Base-by-base conservation (phyloP, 305 asterid genomes). In the Fraxinus paxiana region DNA sequence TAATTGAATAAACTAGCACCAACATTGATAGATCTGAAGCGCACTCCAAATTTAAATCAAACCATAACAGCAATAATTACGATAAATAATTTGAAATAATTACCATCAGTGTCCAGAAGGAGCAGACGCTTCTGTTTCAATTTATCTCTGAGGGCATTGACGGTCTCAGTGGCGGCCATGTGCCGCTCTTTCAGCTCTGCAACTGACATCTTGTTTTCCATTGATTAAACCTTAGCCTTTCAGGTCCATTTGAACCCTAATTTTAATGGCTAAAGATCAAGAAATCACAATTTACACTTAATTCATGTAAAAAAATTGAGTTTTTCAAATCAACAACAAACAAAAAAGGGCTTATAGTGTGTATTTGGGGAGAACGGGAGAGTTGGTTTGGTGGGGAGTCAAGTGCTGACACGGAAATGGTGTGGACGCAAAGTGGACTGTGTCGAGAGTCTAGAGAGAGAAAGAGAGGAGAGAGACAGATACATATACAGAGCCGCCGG, bases 131-230 rank as follows among this genome's bases (percentile, higher is more conserved):
- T 89, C 71, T 92, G 96, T 88, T 76, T 92, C 76, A 96, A 85
- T 31, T 84, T 85, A 20, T 96, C 98, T 61, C 93, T 84, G 83
- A 96, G 98, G 31, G 91, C 51, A 87, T 87, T 92, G 41, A 93
- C 96, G 41, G 93, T 88, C 75, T 92, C 97, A 8, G 92, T 87
- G 34, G 99, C 98, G 18, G 96, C 98, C 83, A 81, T 59, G 84
- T 94, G 99, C 83, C 98, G 96, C 90, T 96, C 98, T 84, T 92
- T 94, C 80, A 96, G 91, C 83, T 92, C 98, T 20, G 90, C 82
- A 54, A 92, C 97, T 80, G 99, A 96, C 97, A 91, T 90, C 84
- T 79, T 67, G 9, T 54, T 69, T 35, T 38, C 31, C 35, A 78
- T 74, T 75, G 51, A 43, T 43, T 43, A 61, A 79, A 61, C 38